Percentiles rank a stretch among this genome's conserved stretches.
Evolutionary conservation across 345 rosid species (phyloP).

Genomic region (Brassica incana): DNA sequence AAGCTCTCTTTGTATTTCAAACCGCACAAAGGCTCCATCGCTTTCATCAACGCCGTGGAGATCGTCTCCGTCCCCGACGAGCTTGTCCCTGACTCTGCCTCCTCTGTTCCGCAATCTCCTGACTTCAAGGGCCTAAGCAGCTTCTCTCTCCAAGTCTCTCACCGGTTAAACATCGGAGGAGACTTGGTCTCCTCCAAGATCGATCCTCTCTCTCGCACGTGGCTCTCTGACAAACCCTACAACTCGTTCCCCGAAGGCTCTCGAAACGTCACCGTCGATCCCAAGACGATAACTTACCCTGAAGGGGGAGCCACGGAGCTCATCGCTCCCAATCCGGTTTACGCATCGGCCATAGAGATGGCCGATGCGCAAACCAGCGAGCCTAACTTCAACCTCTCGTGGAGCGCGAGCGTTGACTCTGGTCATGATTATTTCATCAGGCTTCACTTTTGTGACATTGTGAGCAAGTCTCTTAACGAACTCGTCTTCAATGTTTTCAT

Average conservation of each 20-base stretch:
- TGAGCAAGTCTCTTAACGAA: constrained; percentile 62
- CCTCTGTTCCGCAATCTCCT: constrained; percentile 48
- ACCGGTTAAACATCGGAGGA: constrained; percentile 80
- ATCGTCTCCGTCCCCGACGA: constrained; percentile 62
- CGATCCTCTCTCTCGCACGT: constrained; percentile 67
- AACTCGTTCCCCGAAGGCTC: constrained; percentile 63
- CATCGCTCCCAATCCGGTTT: constrained; percentile 62
- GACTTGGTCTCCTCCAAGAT: constrained; percentile 45
- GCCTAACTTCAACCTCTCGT: constrained; percentile 76
- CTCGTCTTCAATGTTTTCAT: constrained; percentile 65
- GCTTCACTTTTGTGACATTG: constrained; percentile 81
- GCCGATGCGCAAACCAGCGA: constrained; percentile 46
- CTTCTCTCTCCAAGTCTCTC: constrained; percentile 52
- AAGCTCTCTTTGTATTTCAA: constrained; percentile 55
- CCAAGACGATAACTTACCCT: constrained; percentile 47
- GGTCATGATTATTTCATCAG: constrained; percentile 63
- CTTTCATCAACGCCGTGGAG: constrained; percentile 76
- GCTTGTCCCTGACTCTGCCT: constrained; percentile 56
- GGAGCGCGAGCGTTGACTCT: constrained; percentile 59
- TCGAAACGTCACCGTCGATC: constrained; percentile 36
- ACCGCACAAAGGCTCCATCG: constrained; percentile 52
- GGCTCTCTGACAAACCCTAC: constrained; percentile 58
- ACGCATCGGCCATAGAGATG: constrained; percentile 58
- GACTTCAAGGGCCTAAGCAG: constrained; percentile 52
- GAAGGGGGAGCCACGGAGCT: constrained; percentile 46